Evolutionary conservation across 257 asterid species (phyloP), one percentile per base, ranked within the genome.

Genomic region (Solanum virginianum): DNA sequence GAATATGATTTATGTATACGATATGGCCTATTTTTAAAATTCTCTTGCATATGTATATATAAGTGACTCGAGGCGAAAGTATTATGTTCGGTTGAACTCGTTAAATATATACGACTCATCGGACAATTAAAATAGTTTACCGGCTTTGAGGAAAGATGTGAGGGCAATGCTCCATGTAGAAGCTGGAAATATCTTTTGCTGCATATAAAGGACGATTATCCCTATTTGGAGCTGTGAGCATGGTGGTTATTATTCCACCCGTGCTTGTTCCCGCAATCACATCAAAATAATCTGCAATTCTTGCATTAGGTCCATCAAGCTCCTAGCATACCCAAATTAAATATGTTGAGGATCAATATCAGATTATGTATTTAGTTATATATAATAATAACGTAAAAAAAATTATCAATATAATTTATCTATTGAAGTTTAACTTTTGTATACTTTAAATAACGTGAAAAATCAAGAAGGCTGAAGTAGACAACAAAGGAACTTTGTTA

Each of bases 251-350:
- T 60, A 90, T 18, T 26, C 90, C 94, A 2, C 92, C 94, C 1
- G 93, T 90, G 81, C 94, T 91, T 0, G 92, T 91, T 74, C 93
- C 94, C 4, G 93, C 92, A 7, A 90, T 57, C 18, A 91, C 87
- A 82, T 91, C 93, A 55, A 91, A 91, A 79, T 91, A 91, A 86
- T 92, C 91, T 69, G 87, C 91, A 6, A 92, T 80, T 84, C 94
- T 90, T 59, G 91, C 87, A n/a, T 91, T 77, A 10, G 85, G 85
- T 53, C 92, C 92, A 62, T 92, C 95, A 16, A 89, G 18, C 86
- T 89, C 90, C 92, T 90, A 86, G 10, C 12, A 80, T 51, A 10
- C 8, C 9, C 16, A 26, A 26, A 51, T 24, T 24, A 18, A 18
- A 18, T 56, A 72, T 43, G 56, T 72, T 72, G 20, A 20, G 20